phyloP scores from a whole-genome alignment of 352 stramenopile species.

The Globisporangium canariense region DNA sequence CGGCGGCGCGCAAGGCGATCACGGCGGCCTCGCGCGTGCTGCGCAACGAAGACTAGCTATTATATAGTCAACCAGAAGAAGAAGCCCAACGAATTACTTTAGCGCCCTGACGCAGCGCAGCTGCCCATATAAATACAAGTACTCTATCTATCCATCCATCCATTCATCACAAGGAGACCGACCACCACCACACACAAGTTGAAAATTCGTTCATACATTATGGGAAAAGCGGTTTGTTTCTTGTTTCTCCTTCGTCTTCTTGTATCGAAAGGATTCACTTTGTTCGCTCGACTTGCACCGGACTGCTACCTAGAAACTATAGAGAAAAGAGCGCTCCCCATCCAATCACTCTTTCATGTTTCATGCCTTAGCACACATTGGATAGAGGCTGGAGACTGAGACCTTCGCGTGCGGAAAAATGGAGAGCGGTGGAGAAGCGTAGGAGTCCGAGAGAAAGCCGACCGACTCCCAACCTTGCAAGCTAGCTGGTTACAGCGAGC shows the following conservation, averaged over 20 bases:
- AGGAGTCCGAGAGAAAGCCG: background rate
- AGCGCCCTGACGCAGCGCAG: constrained; percentile 7
- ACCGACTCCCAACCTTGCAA: background rate
- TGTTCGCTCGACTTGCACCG: constrained; percentile 1
- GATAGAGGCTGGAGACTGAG: background rate
- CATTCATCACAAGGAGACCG: background rate
- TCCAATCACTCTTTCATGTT: background rate
- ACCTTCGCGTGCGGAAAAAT: background rate
- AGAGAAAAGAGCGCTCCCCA: constrained; percentile 8
- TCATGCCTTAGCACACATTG: background rate
- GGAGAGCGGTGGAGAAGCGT: background rate
- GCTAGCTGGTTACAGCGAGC: constrained; percentile 12
- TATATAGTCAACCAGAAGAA: background rate
- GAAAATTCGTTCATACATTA: constrained; percentile 17
- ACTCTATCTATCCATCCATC: constrained; percentile 9
- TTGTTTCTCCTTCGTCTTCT: background rate
- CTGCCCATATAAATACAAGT: constrained; percentile 9
- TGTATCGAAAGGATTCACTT: background rate
- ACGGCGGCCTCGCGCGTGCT: constrained; percentile 53
- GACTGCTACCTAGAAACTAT: constrained; percentile 9
- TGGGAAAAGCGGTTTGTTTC: background rate
- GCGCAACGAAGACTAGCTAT: constrained; percentile 36
- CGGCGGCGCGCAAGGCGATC: constrained; percentile 53
- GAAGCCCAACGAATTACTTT: constrained; percentile 1
- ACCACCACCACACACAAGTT: background rate